Percentiles rank a stretch among this genome's conserved stretches.
Conservation (phyloP, 2,329 filamentous ascomycete genomes). For the Ophiostoma angusticollis region DNA sequence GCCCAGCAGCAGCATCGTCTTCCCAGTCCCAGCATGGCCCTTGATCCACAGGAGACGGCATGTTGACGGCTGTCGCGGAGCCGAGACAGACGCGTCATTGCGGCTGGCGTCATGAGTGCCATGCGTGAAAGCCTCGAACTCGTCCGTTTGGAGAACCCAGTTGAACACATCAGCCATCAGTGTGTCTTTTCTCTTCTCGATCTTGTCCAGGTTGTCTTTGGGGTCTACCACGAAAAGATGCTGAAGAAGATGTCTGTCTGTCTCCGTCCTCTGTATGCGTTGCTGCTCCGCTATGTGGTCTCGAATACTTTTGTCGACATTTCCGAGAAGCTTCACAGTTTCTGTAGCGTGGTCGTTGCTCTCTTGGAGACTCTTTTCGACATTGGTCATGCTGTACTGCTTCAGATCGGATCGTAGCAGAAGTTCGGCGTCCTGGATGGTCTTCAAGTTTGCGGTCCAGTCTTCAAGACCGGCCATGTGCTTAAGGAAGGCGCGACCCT, state of each 20-base stretch:
- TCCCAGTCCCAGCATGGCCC: constrained; percentile 1
- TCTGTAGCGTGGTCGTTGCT: neutral
- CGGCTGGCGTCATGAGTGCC: neutral
- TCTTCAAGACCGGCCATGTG: constrained; percentile 22
- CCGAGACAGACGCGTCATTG: neutral
- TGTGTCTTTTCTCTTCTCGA: constrained; percentile 2
- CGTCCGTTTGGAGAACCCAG: constrained; percentile 1
- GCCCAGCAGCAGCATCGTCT: constrained; percentile 1
- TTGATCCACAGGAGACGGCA: constrained; percentile 5
- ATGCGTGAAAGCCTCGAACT: constrained; percentile 1
- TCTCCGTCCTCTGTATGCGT: neutral
- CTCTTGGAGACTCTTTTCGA: neutral
- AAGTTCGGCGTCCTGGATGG: constrained; percentile 20
- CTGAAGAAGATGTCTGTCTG: neutral
- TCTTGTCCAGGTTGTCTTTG: constrained; percentile 1
- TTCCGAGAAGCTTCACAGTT: neutral
- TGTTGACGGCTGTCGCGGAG: too few relatives aligned
- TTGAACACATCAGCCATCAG: constrained; percentile 1
- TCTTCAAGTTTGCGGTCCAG: constrained; percentile 21
- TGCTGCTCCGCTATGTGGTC: neutral
- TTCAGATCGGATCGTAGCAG: neutral
- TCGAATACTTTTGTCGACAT: neutral
- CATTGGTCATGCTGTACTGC: neutral
- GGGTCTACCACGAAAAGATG: neutral
- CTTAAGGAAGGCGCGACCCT: constrained; percentile 17